A percentile compares a stretch with the other conserved stretches of the same genome.
Conservation (phyloP, 2,329 filamentous ascomycete genomes). For the Diplodia seriata region DNA sequence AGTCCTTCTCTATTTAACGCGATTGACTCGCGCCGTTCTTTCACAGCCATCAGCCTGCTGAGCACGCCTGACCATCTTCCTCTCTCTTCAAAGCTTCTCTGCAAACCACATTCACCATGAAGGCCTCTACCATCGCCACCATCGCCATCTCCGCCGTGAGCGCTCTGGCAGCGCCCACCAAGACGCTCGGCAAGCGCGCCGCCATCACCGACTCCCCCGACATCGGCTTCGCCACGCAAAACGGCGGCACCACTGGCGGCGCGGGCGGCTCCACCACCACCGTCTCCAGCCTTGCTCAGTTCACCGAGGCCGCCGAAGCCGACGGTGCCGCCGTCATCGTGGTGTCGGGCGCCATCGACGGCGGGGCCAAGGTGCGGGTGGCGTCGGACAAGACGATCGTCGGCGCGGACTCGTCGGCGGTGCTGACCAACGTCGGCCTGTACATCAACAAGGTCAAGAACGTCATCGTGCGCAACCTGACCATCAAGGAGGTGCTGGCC, state of each 20-base stretch:
- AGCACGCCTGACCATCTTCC: slow-evolving; percentile 23
- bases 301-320: slow-evolving; percentile 55
- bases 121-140: slow-evolving; percentile 42
- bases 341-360: slow-evolving; percentile 55
- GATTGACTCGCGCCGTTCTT: slow-evolving; percentile 26
- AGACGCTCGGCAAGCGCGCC: slow-evolving; percentile 42
- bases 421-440: slow-evolving; percentile 56
- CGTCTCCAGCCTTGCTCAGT: slow-evolving; percentile 47
- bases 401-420: slow-evolving; percentile 55
- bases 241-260: slow-evolving; percentile 51
- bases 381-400: slow-evolving; percentile 60
- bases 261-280: slow-evolving; percentile 46
- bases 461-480: slow-evolving; percentile 65
- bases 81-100: slow-evolving; percentile 33
- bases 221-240: slow-evolving; percentile 45
- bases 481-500: slow-evolving; percentile 57
- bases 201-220: slow-evolving; percentile 42
- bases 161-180: slow-evolving; percentile 45
- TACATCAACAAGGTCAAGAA: slow-evolving; percentile 58
- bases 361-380: slow-evolving; percentile 54
- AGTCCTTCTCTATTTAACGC: slow-evolving; percentile 31
- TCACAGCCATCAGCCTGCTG: slow-evolving; percentile 29
- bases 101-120: slow-evolving; percentile 39
- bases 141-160: slow-evolving; percentile 40
- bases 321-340: slow-evolving; percentile 55